Evolutionary conservation across 192 early-diverging fungal genomes (phyloP), one percentile per base, ranked within the genome.

Genomic region (Phycomyces blakesleeanus): DNA sequence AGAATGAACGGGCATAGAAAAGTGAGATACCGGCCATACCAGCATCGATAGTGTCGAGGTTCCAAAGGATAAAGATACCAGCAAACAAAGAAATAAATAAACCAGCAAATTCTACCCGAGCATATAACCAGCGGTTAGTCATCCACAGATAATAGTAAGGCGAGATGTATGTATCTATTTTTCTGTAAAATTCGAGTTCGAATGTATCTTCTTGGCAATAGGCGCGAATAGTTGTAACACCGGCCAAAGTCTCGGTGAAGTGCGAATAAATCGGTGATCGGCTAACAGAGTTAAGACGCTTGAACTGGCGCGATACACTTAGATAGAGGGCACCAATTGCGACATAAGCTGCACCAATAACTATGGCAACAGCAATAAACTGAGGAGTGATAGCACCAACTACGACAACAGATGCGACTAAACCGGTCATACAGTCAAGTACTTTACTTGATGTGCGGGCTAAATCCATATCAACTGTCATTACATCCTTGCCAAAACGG

Each of bases 11-110:
- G 0, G 95, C 81, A 61, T 97, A 96, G 62, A 83, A 83, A 37
- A 99, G 78, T 52, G 85, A 80, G 44, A 99, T 82, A 49, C 92
- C 97, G 37, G 94, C 92, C 76, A 92, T 78, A 10, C 95, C 94
- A 0, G 96, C 86, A 67, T 91, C 86, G 29, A 97, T 83, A 37
- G 73, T 53, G 15, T 44, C 56, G 21, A 76, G 63, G n/a, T 29
- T 51, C 58, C 69, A 58, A 5, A 94, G 26, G 40, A 97, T 79
- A 21, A 89, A 71, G 11, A 93, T 50, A 6, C 84, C 87, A 24
- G 90, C 81, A 37, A 75, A 77, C 34, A 95, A 88, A 16, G 83
- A 70, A 16, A 96, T 89, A 21, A 91, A 68, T 12, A 86, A 85
- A 41, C 89, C 91, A 0, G 88, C 76, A 27, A 91, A 66, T 57